phyloP scores from a whole-genome alignment of 768 basidiomycete genomes.

The Rhizopogon vesiculosus region DNA sequence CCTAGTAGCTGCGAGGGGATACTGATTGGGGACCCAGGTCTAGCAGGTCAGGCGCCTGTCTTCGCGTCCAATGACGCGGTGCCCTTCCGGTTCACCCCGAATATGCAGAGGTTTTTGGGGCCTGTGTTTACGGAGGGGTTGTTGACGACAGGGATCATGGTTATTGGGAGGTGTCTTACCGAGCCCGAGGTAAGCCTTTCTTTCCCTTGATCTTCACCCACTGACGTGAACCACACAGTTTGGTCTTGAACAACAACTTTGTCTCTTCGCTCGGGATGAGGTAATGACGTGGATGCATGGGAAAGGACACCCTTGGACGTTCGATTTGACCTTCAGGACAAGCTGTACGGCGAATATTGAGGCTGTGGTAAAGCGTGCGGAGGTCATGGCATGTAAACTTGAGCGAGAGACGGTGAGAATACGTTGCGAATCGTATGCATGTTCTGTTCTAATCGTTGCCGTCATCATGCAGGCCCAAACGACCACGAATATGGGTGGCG shows the following conservation, averaged over 20 bases:
- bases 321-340: constrained; percentile 58
- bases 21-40: constrained; percentile 10
- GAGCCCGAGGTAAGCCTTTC: constrained; percentile 72
- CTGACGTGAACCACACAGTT: constrained; percentile 43
- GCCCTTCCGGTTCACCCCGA: constrained; percentile 96
- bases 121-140: constrained; percentile 88
- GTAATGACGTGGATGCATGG: constrained; percentile 71
- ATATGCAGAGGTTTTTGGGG: constrained; percentile 91
- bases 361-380: constrained; percentile 72
- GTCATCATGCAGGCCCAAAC: constrained; percentile 9
- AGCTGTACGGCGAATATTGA: constrained; percentile 58
- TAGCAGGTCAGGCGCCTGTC: constrained; percentile 44
- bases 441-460: background rate
- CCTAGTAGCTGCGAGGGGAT: background rate
- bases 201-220: background rate
- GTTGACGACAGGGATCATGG: constrained; percentile 81
- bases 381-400: constrained; percentile 79
- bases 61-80: constrained; percentile 83
- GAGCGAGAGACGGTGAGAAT: constrained; percentile 73
- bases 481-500: constrained; percentile 12
- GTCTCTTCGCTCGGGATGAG: constrained; percentile 91
- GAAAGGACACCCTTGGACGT: constrained; percentile 49
- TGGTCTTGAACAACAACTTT: constrained; percentile 89
- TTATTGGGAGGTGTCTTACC: constrained; percentile 85
- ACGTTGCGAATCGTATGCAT: background rate